Conservation (phyloP, 768 basidiomycete genomes). For the Nidula microcarpa region DNA sequence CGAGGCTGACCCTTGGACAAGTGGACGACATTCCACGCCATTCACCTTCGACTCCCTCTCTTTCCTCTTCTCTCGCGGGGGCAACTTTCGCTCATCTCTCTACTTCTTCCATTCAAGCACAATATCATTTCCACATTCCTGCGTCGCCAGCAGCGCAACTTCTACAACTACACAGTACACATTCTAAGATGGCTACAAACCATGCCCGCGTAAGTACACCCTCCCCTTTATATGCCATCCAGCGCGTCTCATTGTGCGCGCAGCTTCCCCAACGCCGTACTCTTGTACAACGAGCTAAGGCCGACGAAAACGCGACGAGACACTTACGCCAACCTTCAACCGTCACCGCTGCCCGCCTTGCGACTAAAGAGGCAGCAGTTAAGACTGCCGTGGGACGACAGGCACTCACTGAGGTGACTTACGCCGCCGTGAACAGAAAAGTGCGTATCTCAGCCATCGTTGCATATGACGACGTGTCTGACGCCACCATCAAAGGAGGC, state of each 20-base stretch:
- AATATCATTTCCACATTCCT: constrained; percentile 8
- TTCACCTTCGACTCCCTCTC: constrained; percentile 12
- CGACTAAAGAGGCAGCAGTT: constrained; percentile 42
- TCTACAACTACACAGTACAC: constrained; percentile 19
- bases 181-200: constrained; percentile 54
- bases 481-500: constrained; percentile 58
- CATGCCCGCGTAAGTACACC: constrained; percentile 40
- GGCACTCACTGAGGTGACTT: constrained; percentile 80
- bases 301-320: constrained; percentile 75
- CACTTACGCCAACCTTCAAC: constrained; percentile 63
- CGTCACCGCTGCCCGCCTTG: constrained; percentile 44
- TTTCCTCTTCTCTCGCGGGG: constrained; percentile 18
- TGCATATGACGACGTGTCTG: constrained; percentile 66
- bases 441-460: constrained; percentile 31
- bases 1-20: constrained; percentile 35
- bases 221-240: too few species aligned
- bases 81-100: constrained; percentile 10
- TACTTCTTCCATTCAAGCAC: background rate
- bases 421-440: constrained; percentile 74
- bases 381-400: constrained; percentile 66
- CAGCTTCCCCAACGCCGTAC: constrained; percentile 71
- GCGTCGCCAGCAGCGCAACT: constrained; percentile 14
- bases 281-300: constrained; percentile 63
- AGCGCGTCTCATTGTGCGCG: too few species aligned
- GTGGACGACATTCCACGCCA: constrained; percentile 14